A percentile compares a stretch with the other conserved stretches of the same genome.
Conservation (phyloP, 1,284 basidiomycete genomes). For the Gomphus sp. region DNA sequence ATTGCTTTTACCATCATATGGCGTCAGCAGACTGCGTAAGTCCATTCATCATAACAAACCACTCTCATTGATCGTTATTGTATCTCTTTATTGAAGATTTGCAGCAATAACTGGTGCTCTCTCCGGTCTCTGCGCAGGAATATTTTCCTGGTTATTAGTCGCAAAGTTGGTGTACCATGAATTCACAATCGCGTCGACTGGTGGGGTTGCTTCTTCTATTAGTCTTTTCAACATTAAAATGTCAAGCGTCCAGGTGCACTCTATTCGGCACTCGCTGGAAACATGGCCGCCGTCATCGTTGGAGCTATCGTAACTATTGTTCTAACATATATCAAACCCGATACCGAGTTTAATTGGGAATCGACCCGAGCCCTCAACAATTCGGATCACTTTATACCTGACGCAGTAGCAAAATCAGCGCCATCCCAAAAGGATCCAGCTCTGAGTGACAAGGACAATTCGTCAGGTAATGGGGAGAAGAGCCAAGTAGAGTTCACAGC, state of each 20-base stretch:
- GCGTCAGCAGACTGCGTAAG: no score
- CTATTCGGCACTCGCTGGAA: background rate
- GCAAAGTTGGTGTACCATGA: conserved; percentile 38
- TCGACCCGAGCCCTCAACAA: conserved; percentile 27
- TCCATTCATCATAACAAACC: conserved; percentile 19
- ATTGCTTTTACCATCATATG: no score
- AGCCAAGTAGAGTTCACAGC: no score
- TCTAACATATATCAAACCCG: background rate
- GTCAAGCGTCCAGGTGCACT: background rate
- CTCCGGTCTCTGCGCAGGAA: no score
- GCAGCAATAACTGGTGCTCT: conserved; percentile 24
- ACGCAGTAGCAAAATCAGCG: background rate
- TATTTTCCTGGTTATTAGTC: no score
- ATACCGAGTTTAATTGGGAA: no score
- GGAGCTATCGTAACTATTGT: background rate
- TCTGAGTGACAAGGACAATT: no score
- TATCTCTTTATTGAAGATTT: no score
- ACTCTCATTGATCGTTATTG: no score
- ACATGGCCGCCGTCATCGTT: background rate
- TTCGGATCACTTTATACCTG: background rate
- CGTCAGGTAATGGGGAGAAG: no score
- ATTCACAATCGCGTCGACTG: conserved; percentile 29
- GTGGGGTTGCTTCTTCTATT: conserved; percentile 21
- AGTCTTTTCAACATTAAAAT: no score
- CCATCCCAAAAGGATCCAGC: background rate